A percentile compares a stretch with the other conserved stretches of the same genome.
Conservation (phyloP, 306 rosid genomes). For the Prunus mira region DNA sequence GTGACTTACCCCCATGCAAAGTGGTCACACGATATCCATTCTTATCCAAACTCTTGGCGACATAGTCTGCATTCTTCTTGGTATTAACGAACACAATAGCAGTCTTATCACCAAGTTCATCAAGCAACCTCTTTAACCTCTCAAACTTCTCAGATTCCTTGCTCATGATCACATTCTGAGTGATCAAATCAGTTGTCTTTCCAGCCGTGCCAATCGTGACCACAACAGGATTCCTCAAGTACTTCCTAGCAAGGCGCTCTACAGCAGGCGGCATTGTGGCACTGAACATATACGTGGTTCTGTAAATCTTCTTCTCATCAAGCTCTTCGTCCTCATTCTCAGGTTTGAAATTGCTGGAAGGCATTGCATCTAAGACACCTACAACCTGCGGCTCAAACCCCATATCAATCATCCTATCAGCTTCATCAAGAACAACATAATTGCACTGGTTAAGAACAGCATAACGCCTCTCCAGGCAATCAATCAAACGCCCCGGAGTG, state of each 20-base stretch:
- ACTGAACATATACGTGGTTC: slow-evolving; percentile 75
- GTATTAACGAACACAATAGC: slow-evolving; percentile 59
- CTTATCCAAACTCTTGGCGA: slow-evolving; percentile 51
- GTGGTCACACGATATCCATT: slow-evolving; percentile 75
- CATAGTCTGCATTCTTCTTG: slow-evolving; percentile 47
- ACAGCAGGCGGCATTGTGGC: slow-evolving; percentile 87
- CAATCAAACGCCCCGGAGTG: slow-evolving; percentile 87
- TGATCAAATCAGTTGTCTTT: slow-evolving; percentile 61
- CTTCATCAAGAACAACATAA: slow-evolving; percentile 94
- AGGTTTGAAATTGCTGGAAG: slow-evolving; percentile 62
- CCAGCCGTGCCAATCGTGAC: slow-evolving; percentile 77
- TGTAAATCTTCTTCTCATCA: slow-evolving; percentile 61
- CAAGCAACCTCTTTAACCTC: slow-evolving; percentile 44
- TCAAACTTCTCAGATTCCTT: slow-evolving; percentile 47
- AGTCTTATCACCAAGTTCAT: slow-evolving; percentile 52
- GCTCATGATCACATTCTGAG: slow-evolving; percentile 60
- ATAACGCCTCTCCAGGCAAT: slow-evolving; percentile 82
- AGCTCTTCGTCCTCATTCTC: slow-evolving; percentile 81
- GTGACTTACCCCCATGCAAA: slow-evolving; percentile 89
- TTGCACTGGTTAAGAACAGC: slow-evolving; percentile 89
- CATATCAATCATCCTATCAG: slow-evolving; percentile 97
- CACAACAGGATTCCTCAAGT: slow-evolving; percentile 69
- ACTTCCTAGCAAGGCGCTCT: slow-evolving; percentile 70
- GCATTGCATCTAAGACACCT: slow-evolving; percentile 91
- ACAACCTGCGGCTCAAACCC: slow-evolving; percentile 90